These are phyloP conservation scores for Priceomyces medius DNA, from an alignment of 805 yeast genomes.

Conservation along the genomic window DNA sequence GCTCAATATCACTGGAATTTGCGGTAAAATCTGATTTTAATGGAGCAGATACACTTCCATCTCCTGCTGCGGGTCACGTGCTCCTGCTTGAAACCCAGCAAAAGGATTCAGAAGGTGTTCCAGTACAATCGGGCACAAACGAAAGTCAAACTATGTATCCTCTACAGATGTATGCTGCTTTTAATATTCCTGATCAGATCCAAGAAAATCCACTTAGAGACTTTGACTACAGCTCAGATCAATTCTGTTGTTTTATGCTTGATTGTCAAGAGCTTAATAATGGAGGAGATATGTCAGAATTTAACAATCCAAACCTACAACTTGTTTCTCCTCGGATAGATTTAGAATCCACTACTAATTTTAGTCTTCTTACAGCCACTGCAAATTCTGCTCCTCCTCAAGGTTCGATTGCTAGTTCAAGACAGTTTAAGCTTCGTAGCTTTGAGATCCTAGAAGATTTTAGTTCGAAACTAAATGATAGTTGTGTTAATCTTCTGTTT, in stretches of 20 bases:
- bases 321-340: constrained; percentile 16
- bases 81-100: constrained; percentile 6
- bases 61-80: background rate
- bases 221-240: constrained; percentile 13
- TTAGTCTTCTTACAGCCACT: background rate
- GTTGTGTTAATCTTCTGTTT: constrained; percentile 35
- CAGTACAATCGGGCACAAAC: background rate
- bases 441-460: constrained; percentile 39
- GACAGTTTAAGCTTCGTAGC: constrained; percentile 31
- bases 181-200: constrained; percentile 31
- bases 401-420: constrained; percentile 5
- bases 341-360: background rate
- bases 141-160: constrained; percentile 3
- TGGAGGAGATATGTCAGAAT: constrained; percentile 31
- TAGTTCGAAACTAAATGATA: constrained; percentile 25
- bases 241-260: constrained; percentile 23
- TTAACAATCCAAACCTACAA: constrained; percentile 27
- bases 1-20: constrained; percentile 25
- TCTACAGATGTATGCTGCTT: constrained; percentile 15
- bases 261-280: constrained; percentile 31
- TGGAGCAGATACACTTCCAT: constrained; percentile 4
- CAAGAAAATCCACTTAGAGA: constrained; percentile 19
- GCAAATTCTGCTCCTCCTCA: constrained; percentile 5
- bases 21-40: constrained; percentile 7
- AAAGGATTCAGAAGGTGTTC: background rate